A percentile compares a stretch with the other conserved stretches of the same genome.
Conservation (phyloP, 2,329 filamentous ascomycete species). For the Fusarium lyarnte region DNA sequence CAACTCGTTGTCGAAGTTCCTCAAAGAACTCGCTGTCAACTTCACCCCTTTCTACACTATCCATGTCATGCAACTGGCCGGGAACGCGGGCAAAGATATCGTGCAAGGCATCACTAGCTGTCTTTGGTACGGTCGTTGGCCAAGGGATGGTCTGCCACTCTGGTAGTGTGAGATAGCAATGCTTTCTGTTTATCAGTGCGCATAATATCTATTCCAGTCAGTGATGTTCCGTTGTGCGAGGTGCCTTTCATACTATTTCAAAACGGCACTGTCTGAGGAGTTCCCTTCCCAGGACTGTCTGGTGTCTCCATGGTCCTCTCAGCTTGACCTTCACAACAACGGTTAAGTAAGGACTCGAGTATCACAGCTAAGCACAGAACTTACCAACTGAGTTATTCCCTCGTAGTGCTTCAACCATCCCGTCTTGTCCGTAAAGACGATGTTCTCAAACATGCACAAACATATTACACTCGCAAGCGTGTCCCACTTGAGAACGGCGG, state of each 20-base stretch:
- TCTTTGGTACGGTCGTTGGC: background rate
- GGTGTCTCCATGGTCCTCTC: conserved; percentile 8
- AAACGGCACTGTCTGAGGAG: conserved; percentile 14
- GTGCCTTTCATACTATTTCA: background rate
- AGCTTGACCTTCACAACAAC: background rate
- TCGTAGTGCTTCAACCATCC: conserved; percentile 19
- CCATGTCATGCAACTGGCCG: conserved; percentile 3
- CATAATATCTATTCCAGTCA: conserved; percentile 2
- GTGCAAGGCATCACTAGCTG: conserved; percentile 8
- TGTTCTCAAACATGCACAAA: conserved; percentile 13
- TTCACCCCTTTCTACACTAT: background rate
- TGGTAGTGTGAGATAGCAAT: conserved; percentile 4
- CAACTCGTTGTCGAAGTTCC: background rate
- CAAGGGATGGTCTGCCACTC: conserved; percentile 5
- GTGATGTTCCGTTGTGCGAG: fast-evolving
- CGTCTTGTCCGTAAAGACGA: conserved; percentile 12
- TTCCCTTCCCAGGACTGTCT: background rate
- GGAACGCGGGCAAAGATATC: conserved; percentile 14
- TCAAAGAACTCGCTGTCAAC: background rate
- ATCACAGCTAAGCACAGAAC: fast-evolving
- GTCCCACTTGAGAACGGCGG: conserved; percentile 1
- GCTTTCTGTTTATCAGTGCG: background rate
- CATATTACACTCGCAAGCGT: conserved; percentile 21
- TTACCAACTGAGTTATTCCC: conserved; percentile 6
- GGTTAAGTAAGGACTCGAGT: background rate